A percentile compares a stretch with the other conserved stretches of the same genome.
Conservation (phyloP, 495 filamentous ascomycete genomes). For the Podospora conica region DNA sequence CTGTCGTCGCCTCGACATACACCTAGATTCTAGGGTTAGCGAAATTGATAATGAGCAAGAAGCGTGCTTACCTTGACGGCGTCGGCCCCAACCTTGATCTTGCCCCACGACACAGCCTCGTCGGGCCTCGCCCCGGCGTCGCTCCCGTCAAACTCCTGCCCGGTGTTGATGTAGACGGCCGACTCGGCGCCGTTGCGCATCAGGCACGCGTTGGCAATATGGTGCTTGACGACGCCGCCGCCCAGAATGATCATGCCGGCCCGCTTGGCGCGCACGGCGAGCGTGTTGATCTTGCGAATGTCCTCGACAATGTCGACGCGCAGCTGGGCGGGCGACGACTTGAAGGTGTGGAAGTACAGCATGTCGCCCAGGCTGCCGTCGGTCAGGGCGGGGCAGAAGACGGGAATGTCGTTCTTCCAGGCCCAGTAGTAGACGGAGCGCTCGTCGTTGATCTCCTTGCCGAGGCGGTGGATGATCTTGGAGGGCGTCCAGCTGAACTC, state of each 20-base stretch:
- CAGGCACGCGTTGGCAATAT: conserved; percentile 92
- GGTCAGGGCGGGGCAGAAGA: conserved; percentile 94
- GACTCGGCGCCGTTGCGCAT: conserved; percentile 97
- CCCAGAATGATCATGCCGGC: conserved; percentile 93
- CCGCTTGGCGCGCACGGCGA: conserved; percentile 74
- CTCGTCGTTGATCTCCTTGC: conserved; percentile 87
- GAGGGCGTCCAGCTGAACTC: conserved; percentile 85
- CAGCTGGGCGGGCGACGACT: conserved; percentile 68
- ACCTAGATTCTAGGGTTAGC: conserved; percentile 45
- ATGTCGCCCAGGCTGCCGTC: conserved; percentile 95
- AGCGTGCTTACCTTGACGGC: conserved; percentile 66
- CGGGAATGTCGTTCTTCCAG: conserved; percentile 83
- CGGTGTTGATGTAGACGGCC: conserved; percentile 95
- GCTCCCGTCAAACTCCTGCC: conserved; percentile 92
- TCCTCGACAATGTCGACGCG: conserved; percentile 85
- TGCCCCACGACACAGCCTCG: conserved; percentile 97
- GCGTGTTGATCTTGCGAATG: conserved; percentile 80
- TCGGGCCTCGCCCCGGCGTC: conserved; percentile 95
- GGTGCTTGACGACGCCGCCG: conserved; percentile 90
- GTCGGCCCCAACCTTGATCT: conserved; percentile 82
- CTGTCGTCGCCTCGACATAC: conserved; percentile 85
- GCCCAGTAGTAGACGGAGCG: conserved; percentile 91
- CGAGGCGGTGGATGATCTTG: conserved; percentile 77
- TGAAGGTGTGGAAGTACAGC: conserved; percentile 95
- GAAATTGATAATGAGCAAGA: not conserved